These are phyloP conservation scores for Ensete ventricosum DNA, from an alignment of 176 grass and related monocot genomes.

Conservation along the genomic window DNA sequence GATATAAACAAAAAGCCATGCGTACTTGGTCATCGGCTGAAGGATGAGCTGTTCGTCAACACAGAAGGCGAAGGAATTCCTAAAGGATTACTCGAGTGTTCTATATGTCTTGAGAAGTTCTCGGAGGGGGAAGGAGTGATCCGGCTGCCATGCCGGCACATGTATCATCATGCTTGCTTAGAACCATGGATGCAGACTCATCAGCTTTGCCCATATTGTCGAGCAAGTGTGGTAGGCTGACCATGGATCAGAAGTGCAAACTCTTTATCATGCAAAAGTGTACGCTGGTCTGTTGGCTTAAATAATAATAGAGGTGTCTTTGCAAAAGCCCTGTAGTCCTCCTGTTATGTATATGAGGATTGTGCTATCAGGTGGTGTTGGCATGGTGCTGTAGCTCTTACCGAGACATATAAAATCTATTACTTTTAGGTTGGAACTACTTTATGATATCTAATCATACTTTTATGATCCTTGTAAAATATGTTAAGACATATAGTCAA, in stretches of 20 bases:
- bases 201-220: conserved; percentile 4
- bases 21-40: not conserved
- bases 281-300: too few relatives aligned
- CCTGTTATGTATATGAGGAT: too few relatives aligned
- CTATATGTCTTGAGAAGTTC: conserved; percentile 12
- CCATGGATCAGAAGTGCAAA: not conserved
- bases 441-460: too few relatives aligned
- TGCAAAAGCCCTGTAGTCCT: too few relatives aligned
- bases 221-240: not conserved
- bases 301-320: too few relatives aligned
- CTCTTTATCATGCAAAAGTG: too few relatives aligned
- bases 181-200: conserved; percentile 2
- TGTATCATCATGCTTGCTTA: conserved; percentile 6
- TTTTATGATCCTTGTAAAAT: too few relatives aligned
- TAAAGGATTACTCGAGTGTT: not conserved
- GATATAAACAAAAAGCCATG: not conserved
- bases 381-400: too few relatives aligned
- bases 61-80: not conserved
- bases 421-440: too few relatives aligned
- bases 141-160: conserved; percentile 9
- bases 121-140: conserved; percentile 5
- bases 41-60: not conserved
- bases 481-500: too few relatives aligned
- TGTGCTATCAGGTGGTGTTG: too few relatives aligned
- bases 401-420: too few relatives aligned